phyloP scores from a whole-genome alignment of 805 yeast species.

The Hanseniaspora vineae region DNA sequence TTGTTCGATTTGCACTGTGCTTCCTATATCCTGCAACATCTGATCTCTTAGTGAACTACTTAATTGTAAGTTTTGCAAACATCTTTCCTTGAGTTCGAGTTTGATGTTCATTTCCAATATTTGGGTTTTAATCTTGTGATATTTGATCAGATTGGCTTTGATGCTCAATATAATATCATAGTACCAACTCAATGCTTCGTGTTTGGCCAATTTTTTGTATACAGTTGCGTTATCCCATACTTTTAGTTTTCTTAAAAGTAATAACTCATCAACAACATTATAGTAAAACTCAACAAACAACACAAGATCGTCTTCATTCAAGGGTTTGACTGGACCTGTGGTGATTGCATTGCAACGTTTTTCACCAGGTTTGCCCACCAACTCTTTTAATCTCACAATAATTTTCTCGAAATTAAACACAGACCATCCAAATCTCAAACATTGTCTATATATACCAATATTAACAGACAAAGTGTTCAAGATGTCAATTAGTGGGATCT shows the following conservation, averaged over 20 bases:
- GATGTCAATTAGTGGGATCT: too few relatives aligned
- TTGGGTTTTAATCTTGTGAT: constrained; percentile 30
- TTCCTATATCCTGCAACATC: too few relatives aligned
- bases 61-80: constrained; percentile 10
- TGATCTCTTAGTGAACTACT: neutral
- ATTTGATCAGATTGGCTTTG: constrained; percentile 34
- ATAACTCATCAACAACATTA: constrained; percentile 51
- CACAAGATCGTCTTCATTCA: constrained; percentile 34
- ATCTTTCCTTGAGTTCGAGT: constrained; percentile 39
- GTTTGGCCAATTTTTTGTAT: constrained; percentile 31
- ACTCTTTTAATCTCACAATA: constrained; percentile 19
- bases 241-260: constrained; percentile 38
- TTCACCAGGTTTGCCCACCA: neutral
- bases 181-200: constrained; percentile 61
- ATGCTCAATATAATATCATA: constrained; percentile 46
- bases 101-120: constrained; percentile 44
- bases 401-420: constrained; percentile 42
- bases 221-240: constrained; percentile 15
- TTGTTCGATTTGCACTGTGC: too few relatives aligned
- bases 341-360: too few relatives aligned
- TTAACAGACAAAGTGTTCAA: constrained; percentile 27
- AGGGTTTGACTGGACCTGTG: constrained; percentile 14
- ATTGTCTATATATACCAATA: constrained; percentile 47
- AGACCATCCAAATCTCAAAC: constrained; percentile 56
- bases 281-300: constrained; percentile 48